Base-by-base conservation (phyloP, 805 yeast species). In the Lipomyces mesembrius region DNA sequence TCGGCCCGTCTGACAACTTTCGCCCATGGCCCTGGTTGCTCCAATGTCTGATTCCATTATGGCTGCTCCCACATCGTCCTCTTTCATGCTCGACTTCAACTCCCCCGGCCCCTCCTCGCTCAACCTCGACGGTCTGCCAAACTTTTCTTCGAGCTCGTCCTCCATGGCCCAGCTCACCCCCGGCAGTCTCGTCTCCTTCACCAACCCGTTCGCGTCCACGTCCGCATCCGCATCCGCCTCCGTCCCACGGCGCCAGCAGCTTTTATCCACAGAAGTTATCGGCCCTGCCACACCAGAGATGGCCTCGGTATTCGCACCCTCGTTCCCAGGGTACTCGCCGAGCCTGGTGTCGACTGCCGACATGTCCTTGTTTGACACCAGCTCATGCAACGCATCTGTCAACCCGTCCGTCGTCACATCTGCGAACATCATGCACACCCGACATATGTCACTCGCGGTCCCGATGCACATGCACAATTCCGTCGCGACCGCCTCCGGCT, bases 161-260 rank as follows among this genome's bases (percentile, higher is more conserved):
- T 32, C 59, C 39, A 20, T 27, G 11, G 57, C 34, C 43, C 49
- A 43, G 49, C 49, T 43, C 25, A 52, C 55, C n/a, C 55, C 55
- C 8, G 55, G 29, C 55, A 29, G 34, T 53, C 43, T 56, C 34
- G 22, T 32, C 43, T 20, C 59, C 11, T 29, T 34, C 46, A 56
- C 59, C 14, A 56, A 32, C 27, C 43, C 59, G 6, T 56, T 34
- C 43, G 22, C 59, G 11, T 56, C 59, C 39, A 32, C 59, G 25
- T 32, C 59, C 22, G 6, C 58, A 12, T 11, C 58, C 43, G 34
- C 37, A 25, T 5, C 59, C 43, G 34, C 37, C 14, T 25, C 25
- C 43, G 22, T 20, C 11, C 55, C 55, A 2, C 55, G 55, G 7
- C 55, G 55, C 32, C 55, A 52, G 32, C 55, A 25, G 8, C 32